Evolutionary conservation across 768 basidiomycete species (phyloP), one percentile per base, ranked within the genome.

Genomic region (Austroboletus eburneus): DNA sequence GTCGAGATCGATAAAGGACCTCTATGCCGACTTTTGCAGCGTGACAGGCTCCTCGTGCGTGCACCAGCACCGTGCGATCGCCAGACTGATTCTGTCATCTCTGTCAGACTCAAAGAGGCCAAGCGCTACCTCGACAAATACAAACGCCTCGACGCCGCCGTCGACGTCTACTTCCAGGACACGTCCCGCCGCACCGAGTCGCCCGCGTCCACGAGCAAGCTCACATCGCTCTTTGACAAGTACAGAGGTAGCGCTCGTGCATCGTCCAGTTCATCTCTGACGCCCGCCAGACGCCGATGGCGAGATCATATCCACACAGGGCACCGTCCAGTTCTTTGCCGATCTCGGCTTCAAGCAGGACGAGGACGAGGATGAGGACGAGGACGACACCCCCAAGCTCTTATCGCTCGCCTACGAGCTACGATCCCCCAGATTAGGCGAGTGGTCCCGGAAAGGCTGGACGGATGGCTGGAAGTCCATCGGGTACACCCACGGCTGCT

Each of bases 371-470:
- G 69, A 90, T 1, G 68, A 59, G 1, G 80, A 88, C 14, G 71
- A 87, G 1, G 88, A 90, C 52, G 87, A 93, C 56, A 83, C 88
- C 20, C 87, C 91, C 12, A 61, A 57, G 8, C 70, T 94, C 42
- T 76, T 94, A 35, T 80, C 86, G 5, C 70, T 95, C 33, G 91
- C 91, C 9, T 89, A 75, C 57, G 87, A 91, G 57, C 75, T 91
- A 21, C 83, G 86, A 59, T 87, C 87, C 5, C 85, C 85, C 1
- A 57, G 69, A 49, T 70, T 94, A 42, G 90, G 87, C 2, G 72
- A 76, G 47, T 95, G 90, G 83, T 73, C 71, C 25, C 75, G 70
- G 52, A 69, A 78, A 49, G 83, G 80, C 0, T 94, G 89, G 89
- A 56, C 79, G 29, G 85, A 88, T 0, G 91, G 90, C 1, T 91